Base-by-base conservation (phyloP, 2,329 filamentous ascomycete species). In the Alternaria arbusti region DNA sequence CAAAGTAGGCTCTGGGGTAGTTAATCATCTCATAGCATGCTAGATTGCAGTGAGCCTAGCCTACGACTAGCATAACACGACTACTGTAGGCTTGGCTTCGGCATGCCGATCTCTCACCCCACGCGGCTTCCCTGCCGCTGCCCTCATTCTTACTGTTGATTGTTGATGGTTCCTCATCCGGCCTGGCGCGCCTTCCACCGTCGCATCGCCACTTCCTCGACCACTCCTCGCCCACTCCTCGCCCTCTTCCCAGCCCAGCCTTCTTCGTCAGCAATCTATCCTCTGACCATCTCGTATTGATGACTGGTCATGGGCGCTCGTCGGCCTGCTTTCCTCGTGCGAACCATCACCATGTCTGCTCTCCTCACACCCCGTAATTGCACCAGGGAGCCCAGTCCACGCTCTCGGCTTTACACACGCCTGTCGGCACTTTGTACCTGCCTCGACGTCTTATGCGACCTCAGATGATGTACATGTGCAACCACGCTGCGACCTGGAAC, bases 391-490 rank as follows among this genome's bases (percentile, higher is more conserved):
- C 44, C 58, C 45, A 49, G 45, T 20, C 58, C 45, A 47, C 26
- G 25, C 22, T 20, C 44, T 49, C 51, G 57, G 51, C 50, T 43
- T 52, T 26, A 44, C 43, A 36, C 58, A 25, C 47, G 30, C 30
- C 56, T 55, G 54, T 51, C 59, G 59, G 59, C 40, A 55, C 6
- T 57, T 57, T 25, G 52, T 47, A 59, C 59, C 59, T 57, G 46
- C 54, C 32, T 61, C 44, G 30, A 55, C 28, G 22, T 26, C 36
- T 44, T 17, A 44, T 23, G 47, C 40, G 28, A 47, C 26, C 36
- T 55, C 26, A 30, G 22, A 9, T 22, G 17, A 22, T n/a, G 13
- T 57, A 43, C 30, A 57, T 49, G 20, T 44, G 32, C 59, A 46
- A 28, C 45, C 28, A 44, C 44, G 28, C 45, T 56, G 30, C 20